Conservation (phyloP, 108 stramenopile species). For the Epithemia pelagica region DNA sequence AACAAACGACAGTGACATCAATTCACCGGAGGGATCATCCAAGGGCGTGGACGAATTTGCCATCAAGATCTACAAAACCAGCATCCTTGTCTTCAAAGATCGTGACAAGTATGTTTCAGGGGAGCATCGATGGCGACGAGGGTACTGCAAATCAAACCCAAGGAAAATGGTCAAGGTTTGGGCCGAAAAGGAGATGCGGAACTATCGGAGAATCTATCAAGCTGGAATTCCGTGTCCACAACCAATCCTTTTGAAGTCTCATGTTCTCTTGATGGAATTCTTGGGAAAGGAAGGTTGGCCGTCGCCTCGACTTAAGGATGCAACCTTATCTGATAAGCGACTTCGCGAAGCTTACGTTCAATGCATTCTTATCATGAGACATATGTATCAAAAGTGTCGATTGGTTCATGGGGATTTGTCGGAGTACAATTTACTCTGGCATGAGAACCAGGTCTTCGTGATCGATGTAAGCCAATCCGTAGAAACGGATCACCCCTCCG, state of each 20-base stretch:
- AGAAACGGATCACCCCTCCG: conserved; percentile 93
- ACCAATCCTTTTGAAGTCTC: conserved; percentile 86
- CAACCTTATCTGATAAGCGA: conserved; percentile 50
- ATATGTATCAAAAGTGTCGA: conserved; percentile 80
- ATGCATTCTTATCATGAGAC: conserved; percentile 80
- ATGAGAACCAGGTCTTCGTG: conserved; percentile 82
- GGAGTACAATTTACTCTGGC: conserved; percentile 97
- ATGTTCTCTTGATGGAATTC: conserved; percentile 98
- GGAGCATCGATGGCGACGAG: conserved; percentile 96
- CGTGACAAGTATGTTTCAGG: conserved; percentile 97
- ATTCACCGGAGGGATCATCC: neutral
- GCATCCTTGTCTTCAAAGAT: conserved; percentile 98
- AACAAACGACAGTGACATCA: conserved; percentile 3
- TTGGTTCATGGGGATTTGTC: conserved; percentile 92
- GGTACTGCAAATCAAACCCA: conserved; percentile 96
- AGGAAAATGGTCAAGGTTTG: conserved; percentile 99
- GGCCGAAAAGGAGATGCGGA: conserved; percentile 99
- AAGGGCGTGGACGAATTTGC: conserved; percentile 75
- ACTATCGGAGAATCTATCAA: conserved; percentile 81
- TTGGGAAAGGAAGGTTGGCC: conserved; percentile 94
- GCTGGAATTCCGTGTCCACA: conserved; percentile 86
- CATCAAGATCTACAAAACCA: conserved; percentile 98
- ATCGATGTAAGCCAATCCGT: conserved; percentile 98
- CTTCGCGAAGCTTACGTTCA: conserved; percentile 83
- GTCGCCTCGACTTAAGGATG: conserved; percentile 92